A percentile compares a stretch with the other conserved stretches of the same genome.
Evolutionary conservation across 1,284 basidiomycete species (phyloP).

Genomic region (Hymenochaete sp.): DNA sequence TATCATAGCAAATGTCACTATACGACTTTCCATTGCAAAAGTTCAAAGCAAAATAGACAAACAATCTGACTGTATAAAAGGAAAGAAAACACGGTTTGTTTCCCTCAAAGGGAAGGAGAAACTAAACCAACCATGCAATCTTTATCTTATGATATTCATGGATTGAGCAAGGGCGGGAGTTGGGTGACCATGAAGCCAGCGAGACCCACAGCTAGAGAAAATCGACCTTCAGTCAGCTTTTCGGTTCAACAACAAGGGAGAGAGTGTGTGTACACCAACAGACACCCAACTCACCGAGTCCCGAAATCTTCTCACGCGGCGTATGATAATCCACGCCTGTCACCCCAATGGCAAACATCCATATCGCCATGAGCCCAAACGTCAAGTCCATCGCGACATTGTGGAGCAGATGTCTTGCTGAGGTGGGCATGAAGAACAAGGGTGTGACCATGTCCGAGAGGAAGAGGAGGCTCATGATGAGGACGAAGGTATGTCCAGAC

Average conservation of each 20-base stretch:
- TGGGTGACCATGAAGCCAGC: constrained; percentile 30
- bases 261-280: constrained; percentile 2
- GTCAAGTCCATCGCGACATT: constrained; percentile 38
- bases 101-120: too few species aligned
- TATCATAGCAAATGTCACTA: too few species aligned
- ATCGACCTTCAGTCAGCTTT: constrained; percentile 13
- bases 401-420: constrained; percentile 36
- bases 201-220: constrained; percentile 30
- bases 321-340: constrained; percentile 91
- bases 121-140: too few species aligned
- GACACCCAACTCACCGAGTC: constrained; percentile 52
- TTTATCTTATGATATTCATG: too few species aligned
- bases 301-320: constrained; percentile 79
- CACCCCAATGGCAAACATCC: constrained; percentile 69
- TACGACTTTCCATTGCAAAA: too few species aligned
- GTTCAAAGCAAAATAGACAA: too few species aligned
- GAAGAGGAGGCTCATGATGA: constrained; percentile 78
- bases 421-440: constrained; percentile 31
- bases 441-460: constrained; percentile 65
- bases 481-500: constrained; percentile 88
- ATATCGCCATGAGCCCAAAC: constrained; percentile 49
- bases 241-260: constrained; percentile 11
- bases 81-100: too few species aligned
- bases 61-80: too few species aligned
- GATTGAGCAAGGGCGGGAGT: constrained; percentile 21